phyloP scores from a whole-genome alignment of 805 yeast species.

The Yamadazyma sp. region DNA sequence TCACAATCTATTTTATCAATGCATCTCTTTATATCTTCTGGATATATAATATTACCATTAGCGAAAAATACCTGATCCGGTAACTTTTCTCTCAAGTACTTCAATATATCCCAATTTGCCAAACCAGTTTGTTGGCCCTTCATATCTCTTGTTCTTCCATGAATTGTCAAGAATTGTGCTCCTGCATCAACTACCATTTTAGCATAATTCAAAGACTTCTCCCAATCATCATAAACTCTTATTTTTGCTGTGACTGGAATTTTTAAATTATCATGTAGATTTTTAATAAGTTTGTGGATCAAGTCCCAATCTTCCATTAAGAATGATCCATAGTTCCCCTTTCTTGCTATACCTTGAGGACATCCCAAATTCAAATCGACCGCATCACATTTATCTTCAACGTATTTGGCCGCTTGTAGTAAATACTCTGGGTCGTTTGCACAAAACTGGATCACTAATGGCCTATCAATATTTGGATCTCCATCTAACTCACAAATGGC shows the following conservation, averaged over 20 bases:
- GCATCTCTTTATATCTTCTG: constrained; percentile 77
- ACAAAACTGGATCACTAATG: constrained; percentile 91
- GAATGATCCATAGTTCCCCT: constrained; percentile 94
- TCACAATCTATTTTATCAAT: constrained; percentile 64
- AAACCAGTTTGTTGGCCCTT: constrained; percentile 95
- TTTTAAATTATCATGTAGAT: constrained; percentile 67
- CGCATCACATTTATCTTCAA: constrained; percentile 87
- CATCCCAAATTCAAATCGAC: constrained; percentile 95
- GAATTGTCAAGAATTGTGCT: constrained; percentile 92
- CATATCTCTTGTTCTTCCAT: constrained; percentile 95
- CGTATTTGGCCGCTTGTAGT: constrained; percentile 74
- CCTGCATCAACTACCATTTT: constrained; percentile 87
- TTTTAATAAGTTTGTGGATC: constrained; percentile 66
- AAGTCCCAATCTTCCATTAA: constrained; percentile 96
- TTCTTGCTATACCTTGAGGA: constrained; percentile 95
- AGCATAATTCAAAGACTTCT: constrained; percentile 83
- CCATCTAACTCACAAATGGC: constrained; percentile 79
- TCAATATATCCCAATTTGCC: constrained; percentile 87
- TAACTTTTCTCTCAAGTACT: constrained; percentile 71
- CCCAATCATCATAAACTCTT: constrained; percentile 80
- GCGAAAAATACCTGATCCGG: constrained; percentile 89
- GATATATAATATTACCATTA: constrained; percentile 91
- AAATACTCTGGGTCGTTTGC: constrained; percentile 91
- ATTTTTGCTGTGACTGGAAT: constrained; percentile 96
- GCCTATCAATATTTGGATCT: constrained; percentile 63